Conservation (phyloP, 2,329 filamentous ascomycete genomes). For the Cladobotryum protrusum region DNA sequence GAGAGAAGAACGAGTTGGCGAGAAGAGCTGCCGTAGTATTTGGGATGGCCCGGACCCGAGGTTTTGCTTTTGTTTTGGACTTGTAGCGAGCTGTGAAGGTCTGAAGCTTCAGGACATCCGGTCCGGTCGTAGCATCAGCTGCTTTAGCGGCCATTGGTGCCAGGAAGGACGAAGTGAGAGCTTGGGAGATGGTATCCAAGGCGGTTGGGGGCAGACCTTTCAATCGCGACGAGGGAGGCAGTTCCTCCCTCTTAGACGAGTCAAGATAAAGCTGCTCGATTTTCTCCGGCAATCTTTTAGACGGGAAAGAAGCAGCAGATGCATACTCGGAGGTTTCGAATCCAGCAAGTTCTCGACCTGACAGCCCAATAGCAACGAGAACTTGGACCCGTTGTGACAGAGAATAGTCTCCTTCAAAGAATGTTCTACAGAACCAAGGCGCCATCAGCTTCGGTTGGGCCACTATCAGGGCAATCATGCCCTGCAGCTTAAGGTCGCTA, state of each 20-base stretch:
- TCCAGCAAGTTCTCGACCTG: slow-evolving; percentile 78
- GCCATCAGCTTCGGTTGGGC: slow-evolving; percentile 72
- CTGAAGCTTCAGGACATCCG: slow-evolving; percentile 78
- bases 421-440: slow-evolving; percentile 75
- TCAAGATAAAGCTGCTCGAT: slow-evolving; percentile 65
- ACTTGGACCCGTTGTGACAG: slow-evolving; percentile 76
- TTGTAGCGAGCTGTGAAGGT: slow-evolving; percentile 66
- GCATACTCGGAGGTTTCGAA: slow-evolving; percentile 54
- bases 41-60: slow-evolving; percentile 51
- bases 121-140: slow-evolving; percentile 72
- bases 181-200: slow-evolving; percentile 61
- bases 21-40: slow-evolving; percentile 77
- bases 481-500: slow-evolving; percentile 66
- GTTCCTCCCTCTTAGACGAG: slow-evolving; percentile 19
- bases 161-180: slow-evolving; percentile 66
- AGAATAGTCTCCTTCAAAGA: slow-evolving; percentile 90
- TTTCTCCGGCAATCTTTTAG: slow-evolving; percentile 67
- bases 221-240: slow-evolving; percentile 30
- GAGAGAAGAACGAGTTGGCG: slow-evolving; percentile 74
- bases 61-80: slow-evolving; percentile 27
- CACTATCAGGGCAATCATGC: slow-evolving; percentile 74
- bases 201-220: slow-evolving; percentile 50
- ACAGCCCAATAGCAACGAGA: slow-evolving; percentile 74
- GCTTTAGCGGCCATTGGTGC: slow-evolving; percentile 75
- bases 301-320: slow-evolving; percentile 59